Percentiles rank a stretch among this genome's conserved stretches.
These are phyloP conservation scores for Nepenthes gracilis DNA, from an alignment of 148 eudicot genomes.

Conservation along the genomic window DNA sequence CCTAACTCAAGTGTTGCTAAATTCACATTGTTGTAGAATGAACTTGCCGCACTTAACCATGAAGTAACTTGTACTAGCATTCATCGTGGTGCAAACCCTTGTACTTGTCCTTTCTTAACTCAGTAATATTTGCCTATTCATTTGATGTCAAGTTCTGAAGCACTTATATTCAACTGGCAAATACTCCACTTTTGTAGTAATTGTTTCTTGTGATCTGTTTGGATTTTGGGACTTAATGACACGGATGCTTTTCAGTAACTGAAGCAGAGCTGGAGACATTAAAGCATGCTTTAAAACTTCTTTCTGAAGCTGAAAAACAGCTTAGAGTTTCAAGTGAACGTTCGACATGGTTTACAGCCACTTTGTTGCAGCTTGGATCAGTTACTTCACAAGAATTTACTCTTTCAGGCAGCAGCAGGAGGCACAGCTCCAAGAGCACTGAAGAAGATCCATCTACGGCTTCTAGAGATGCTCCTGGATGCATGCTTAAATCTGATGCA, in stretches of 20 bases:
- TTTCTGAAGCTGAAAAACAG: slow-evolving; percentile 95
- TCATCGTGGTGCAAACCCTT: no score
- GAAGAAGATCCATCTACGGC: slow-evolving; percentile 63
- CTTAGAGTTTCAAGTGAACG: slow-evolving; percentile 87
- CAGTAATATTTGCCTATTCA: no score
- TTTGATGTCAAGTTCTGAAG: no score
- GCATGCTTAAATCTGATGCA: slow-evolving; percentile 30
- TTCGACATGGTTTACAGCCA: slow-evolving; percentile 98
- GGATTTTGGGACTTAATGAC: neutral
- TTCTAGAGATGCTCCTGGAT: slow-evolving; percentile 42
- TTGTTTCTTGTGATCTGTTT: no score
- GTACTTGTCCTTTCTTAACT: no score
- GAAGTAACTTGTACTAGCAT: no score
- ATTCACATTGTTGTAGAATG: no score
- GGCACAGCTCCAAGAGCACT: slow-evolving; percentile 72
- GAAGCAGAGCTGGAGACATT: slow-evolving; percentile 76
- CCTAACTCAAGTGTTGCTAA: no score
- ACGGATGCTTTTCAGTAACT: slow-evolving; percentile 37
- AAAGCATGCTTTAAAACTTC: slow-evolving; percentile 83
- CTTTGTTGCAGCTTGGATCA: slow-evolving; percentile 85
- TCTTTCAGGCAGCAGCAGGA: slow-evolving; percentile 73
- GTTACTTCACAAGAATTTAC: slow-evolving; percentile 66
- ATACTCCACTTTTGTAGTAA: no score
- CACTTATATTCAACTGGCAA: no score
- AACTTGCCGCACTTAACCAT: no score